These are phyloP conservation scores for Ilyonectria destructans DNA, from an alignment of 2,329 filamentous ascomycete genomes.

Conservation along the genomic window DNA sequence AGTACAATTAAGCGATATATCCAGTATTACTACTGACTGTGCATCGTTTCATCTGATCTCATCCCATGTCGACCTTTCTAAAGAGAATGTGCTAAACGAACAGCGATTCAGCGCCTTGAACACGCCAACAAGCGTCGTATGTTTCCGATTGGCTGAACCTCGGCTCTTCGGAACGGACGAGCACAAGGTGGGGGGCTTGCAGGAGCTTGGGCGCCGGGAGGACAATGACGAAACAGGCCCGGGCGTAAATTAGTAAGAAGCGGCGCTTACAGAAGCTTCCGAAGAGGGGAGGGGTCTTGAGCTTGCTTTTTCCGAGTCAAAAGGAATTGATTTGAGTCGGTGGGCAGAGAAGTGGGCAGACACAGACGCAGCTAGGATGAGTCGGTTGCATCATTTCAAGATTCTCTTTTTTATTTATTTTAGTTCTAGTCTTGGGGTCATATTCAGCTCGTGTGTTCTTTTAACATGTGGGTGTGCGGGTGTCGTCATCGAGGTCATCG, in stretches of 20 bases:
- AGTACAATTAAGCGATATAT: neutral
- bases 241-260: neutral
- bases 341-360: neutral
- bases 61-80: neutral
- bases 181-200: neutral
- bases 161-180: neutral
- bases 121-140: neutral
- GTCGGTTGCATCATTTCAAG: slow-evolving; percentile 5
- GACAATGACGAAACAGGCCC: neutral
- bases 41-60: neutral
- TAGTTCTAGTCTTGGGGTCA: neutral
- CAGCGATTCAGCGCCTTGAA: neutral
- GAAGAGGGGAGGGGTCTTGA: neutral
- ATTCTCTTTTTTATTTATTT: too few species aligned
- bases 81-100: neutral
- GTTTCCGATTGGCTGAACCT: slow-evolving; percentile 14
- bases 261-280: neutral
- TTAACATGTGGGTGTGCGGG: slow-evolving; percentile 33
- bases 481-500: slow-evolving; percentile 49
- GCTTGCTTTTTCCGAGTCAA: neutral
- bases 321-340: neutral
- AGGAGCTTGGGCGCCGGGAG: slow-evolving; percentile 9
- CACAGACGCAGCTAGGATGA: neutral
- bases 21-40: neutral
- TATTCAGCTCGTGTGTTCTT: slow-evolving; percentile 14